Evolutionary conservation across 148 eudicot species (phyloP).

Genomic region (Oxyria digyna): DNA sequence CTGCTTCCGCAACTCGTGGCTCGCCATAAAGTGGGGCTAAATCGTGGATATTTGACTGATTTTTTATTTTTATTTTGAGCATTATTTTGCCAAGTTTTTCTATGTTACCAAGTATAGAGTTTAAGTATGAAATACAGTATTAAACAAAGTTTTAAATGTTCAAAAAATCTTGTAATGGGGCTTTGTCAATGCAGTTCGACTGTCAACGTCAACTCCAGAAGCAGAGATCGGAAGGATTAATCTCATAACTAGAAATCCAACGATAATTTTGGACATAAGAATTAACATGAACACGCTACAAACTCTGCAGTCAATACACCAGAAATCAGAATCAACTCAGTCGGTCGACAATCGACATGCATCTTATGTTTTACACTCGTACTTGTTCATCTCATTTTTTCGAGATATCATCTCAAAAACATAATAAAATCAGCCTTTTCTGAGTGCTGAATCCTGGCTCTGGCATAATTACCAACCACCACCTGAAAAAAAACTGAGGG

Average conservation of each 20-base stretch:
- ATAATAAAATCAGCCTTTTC: neutral
- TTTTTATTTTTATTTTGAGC: too few relatives aligned
- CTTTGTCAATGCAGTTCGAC: neutral
- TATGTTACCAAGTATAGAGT: too few relatives aligned
- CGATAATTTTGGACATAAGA: neutral
- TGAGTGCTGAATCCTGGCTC: neutral
- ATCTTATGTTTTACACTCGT: neutral
- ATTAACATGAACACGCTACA: neutral
- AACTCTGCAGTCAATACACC: neutral
- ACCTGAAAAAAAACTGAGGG: slow-evolving; percentile 1
- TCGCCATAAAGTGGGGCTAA: neutral
- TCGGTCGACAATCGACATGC: neutral
- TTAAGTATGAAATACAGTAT: too few relatives aligned
- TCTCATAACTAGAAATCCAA: neutral
- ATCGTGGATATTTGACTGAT: neutral
- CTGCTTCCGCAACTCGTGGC: neutral
- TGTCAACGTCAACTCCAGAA: neutral
- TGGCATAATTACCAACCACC: neutral
- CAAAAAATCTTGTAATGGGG: neutral
- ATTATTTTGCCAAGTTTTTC: too few relatives aligned
- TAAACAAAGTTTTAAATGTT: neutral
- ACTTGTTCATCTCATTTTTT: slow-evolving; percentile 7
- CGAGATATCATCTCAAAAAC: neutral
- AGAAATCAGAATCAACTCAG: slow-evolving; percentile 2
- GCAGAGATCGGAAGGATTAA: neutral